These are phyloP conservation scores for Tricholoma matsutake DNA, from an alignment of 768 basidiomycete species.

Conservation along the genomic window DNA sequence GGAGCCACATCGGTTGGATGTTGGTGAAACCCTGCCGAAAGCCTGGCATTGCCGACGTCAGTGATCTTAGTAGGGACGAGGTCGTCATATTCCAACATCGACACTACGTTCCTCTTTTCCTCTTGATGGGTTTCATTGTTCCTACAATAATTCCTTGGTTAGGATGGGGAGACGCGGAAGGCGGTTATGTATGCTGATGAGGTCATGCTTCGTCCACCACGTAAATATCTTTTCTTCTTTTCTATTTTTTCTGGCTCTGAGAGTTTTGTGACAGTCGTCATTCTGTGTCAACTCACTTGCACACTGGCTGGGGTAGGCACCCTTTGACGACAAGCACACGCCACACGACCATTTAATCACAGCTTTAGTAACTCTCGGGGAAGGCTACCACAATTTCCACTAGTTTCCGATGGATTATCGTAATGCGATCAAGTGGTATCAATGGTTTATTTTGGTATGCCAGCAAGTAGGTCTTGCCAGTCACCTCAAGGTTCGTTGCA, in stretches of 20 bases:
- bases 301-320: constrained; percentile 91
- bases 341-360: constrained; percentile 91
- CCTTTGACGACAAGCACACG: constrained; percentile 94
- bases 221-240: constrained; percentile 48
- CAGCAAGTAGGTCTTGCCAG: constrained; percentile 61
- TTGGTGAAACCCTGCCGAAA: constrained; percentile 84
- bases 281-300: constrained; percentile 97
- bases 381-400: constrained; percentile 99
- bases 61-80: constrained; percentile 76
- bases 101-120: constrained; percentile 67
- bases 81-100: constrained; percentile 88
- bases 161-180: constrained; percentile 81
- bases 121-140: constrained; percentile 67
- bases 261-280: constrained; percentile 65
- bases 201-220: constrained; percentile 86
- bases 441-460: constrained; percentile 81
- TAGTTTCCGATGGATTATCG: constrained; percentile 97
- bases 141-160: constrained; percentile 79
- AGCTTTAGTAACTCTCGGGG: constrained; percentile 87
- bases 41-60: constrained; percentile 88
- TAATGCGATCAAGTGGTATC: constrained; percentile 93
- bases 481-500: constrained; percentile 54
- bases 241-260: constrained; percentile 3
- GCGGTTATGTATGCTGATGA: constrained; percentile 76
- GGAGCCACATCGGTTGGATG: constrained; percentile 94